phyloP scores from a whole-genome alignment of 2,329 filamentous ascomycete genomes.

The Claviceps sp. region DNA sequence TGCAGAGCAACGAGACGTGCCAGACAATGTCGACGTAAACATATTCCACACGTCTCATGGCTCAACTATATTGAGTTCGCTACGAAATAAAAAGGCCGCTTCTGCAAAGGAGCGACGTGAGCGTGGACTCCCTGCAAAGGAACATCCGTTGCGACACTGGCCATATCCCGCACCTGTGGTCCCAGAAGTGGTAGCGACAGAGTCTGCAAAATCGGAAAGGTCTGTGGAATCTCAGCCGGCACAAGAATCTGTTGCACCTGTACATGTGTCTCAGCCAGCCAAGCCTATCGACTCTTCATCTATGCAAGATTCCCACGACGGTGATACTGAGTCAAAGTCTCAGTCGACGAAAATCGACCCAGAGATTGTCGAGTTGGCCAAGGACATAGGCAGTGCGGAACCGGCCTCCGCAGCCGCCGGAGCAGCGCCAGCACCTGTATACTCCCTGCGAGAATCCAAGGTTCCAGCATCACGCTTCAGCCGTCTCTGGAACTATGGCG shows the following conservation, averaged over 20 bases:
- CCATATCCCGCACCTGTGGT: slow-evolving; percentile 14
- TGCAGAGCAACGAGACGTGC: slow-evolving; percentile 20
- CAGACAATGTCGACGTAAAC: slow-evolving; percentile 29
- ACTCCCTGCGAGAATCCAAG: slow-evolving; percentile 73
- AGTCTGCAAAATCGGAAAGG: not conserved
- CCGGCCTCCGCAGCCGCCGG: slow-evolving; percentile 5
- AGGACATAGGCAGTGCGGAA: slow-evolving; percentile 12
- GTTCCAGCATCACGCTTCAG: slow-evolving; percentile 81
- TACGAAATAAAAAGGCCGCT: slow-evolving; percentile 15
- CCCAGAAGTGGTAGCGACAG: not conserved
- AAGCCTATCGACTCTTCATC: not conserved
- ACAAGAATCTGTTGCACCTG: not conserved
- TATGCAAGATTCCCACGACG: not conserved
- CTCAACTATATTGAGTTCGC: slow-evolving; percentile 28
- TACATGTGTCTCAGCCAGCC: not conserved
- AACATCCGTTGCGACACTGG: slow-evolving; percentile 25
- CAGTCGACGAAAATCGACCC: slow-evolving; percentile 3
- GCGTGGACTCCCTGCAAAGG: slow-evolving; percentile 16
- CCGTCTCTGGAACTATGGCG: slow-evolving; percentile 87
- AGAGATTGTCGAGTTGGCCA: slow-evolving; percentile 11
- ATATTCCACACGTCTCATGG: slow-evolving; percentile 34
- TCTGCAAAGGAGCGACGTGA: slow-evolving; percentile 3
- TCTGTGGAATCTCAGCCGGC: not conserved
- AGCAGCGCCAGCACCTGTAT: slow-evolving; percentile 20
- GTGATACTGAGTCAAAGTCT: not conserved